Conservation (phyloP, 176 grass and related monocot species). For the Poa annua region DNA sequence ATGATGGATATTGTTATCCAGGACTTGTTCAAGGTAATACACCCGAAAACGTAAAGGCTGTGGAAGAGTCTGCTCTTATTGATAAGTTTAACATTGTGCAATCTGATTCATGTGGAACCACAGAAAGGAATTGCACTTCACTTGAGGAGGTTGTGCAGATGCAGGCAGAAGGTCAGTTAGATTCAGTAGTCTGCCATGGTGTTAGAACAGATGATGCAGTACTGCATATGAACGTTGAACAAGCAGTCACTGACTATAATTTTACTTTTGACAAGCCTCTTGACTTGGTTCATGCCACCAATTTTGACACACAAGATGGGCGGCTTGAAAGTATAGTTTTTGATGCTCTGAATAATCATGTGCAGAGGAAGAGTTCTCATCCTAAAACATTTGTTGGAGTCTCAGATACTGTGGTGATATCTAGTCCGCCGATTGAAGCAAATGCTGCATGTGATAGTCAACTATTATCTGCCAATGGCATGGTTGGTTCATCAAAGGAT, state of each 20-base stretch:
- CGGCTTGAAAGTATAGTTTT: constrained; percentile 59
- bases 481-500: constrained; percentile 28
- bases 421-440: neutral
- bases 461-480: constrained; percentile 26
- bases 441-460: constrained; percentile 37
- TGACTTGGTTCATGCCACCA: constrained; percentile 35
- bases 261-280: constrained; percentile 45
- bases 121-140: constrained; percentile 29
- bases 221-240: constrained; percentile 30
- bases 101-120: constrained; percentile 46
- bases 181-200: constrained; percentile 40
- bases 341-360: constrained; percentile 59
- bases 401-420: constrained; percentile 27
- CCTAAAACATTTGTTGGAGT: constrained; percentile 32
- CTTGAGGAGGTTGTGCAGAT: constrained; percentile 45
- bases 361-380: constrained; percentile 28
- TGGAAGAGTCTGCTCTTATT: constrained; percentile 35
- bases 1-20: constrained; percentile 32
- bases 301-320: constrained; percentile 51
- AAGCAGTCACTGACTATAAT: constrained; percentile 29
- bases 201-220: constrained; percentile 41
- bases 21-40: constrained; percentile 23
- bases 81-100: constrained; percentile 23
- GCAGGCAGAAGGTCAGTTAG: constrained; percentile 38
- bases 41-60: constrained; percentile 1